These are phyloP conservation scores for Lobosporangium transversale DNA, from an alignment of 192 early-diverging fungal species.

Conservation along the genomic window DNA sequence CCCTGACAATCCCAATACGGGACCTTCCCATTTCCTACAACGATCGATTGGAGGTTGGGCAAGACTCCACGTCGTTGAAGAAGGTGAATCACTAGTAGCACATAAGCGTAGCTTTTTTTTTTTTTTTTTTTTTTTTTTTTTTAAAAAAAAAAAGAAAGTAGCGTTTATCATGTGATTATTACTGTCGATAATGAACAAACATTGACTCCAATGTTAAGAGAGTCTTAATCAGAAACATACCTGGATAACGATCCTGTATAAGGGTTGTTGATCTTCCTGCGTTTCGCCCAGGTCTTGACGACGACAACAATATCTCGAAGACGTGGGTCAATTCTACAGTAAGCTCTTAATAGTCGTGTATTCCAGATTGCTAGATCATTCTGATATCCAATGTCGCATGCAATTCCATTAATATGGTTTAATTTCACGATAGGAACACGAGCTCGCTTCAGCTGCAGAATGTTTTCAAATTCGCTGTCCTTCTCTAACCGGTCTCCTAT, in stretches of 20 bases:
- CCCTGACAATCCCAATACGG: conserved; percentile 47
- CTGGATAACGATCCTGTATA: conserved; percentile 46
- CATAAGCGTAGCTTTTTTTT: conserved; percentile 57
- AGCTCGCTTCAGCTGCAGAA: conserved; percentile 37
- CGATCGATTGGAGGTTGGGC: conserved; percentile 53
- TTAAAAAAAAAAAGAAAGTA: not conserved
- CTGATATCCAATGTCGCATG: conserved; percentile 54
- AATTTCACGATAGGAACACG: conserved; percentile 51
- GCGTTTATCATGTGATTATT: too few relatives aligned
- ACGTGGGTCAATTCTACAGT: conserved; percentile 43
- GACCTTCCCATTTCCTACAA: conserved; percentile 27
- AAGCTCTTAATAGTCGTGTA: conserved; percentile 45
- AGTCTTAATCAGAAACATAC: not conserved
- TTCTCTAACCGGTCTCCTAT: conserved; percentile 43
- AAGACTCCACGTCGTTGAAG: conserved; percentile 41
- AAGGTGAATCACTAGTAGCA: conserved; percentile 43
- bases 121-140: too few relatives aligned
- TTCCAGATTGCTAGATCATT: conserved; percentile 55
- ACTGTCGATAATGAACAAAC: too few relatives aligned
- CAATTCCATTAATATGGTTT: conserved; percentile 44
- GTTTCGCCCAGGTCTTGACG: conserved; percentile 53
- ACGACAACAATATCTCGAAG: conserved; percentile 50
- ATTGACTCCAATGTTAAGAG: too few relatives aligned
- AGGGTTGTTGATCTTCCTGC: conserved; percentile 52
- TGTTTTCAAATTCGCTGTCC: conserved; percentile 39